Conservation (phyloP, 352 stramenopile genomes). For the Thraustochytrium striatum region DNA sequence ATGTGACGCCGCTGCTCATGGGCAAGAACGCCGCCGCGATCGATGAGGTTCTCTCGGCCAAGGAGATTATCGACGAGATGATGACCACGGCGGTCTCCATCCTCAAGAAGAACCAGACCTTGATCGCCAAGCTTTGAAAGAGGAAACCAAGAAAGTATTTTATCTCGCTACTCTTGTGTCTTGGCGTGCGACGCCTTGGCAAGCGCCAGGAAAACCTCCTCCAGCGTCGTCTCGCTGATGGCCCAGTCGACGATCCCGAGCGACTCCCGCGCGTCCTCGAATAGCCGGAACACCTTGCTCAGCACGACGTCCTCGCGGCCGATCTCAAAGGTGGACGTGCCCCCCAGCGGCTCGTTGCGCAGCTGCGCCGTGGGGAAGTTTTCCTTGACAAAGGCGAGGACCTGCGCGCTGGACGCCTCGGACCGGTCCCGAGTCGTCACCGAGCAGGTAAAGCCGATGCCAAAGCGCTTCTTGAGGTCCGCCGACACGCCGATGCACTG, state of each 20-base stretch:
- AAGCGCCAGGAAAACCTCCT: constrained; percentile 84
- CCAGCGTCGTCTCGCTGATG: constrained; percentile 64
- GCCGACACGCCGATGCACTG: constrained; percentile 49
- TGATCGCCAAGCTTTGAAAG: constrained; percentile 47
- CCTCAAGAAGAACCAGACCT: constrained; percentile 33
- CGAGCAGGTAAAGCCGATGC: constrained; percentile 48
- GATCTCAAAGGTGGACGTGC: constrained; percentile 68
- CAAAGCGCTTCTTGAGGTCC: constrained; percentile 52
- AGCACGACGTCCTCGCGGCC: constrained; percentile 64
- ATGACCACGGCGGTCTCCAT: constrained; percentile 7
- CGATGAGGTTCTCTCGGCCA: constrained; percentile 36
- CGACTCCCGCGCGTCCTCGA: constrained; percentile 62
- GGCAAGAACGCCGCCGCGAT: constrained; percentile 46
- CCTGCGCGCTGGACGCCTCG: constrained; percentile 22
- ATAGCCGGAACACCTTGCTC: constrained; percentile 64
- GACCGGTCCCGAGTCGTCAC: constrained; percentile 35
- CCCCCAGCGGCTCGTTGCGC: constrained; percentile 64
- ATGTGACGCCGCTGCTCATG: constrained; percentile 47
- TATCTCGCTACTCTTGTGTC: background rate
- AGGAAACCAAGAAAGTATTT: background rate
- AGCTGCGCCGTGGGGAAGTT: constrained; percentile 21
- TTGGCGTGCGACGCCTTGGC: constrained; percentile 51
- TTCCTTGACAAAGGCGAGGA: background rate
- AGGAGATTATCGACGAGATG: constrained; percentile 50
- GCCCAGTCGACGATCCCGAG: constrained; percentile 44